Evolutionary conservation across 441 rosid species (phyloP).

Genomic region (Corymbia citriodora): DNA sequence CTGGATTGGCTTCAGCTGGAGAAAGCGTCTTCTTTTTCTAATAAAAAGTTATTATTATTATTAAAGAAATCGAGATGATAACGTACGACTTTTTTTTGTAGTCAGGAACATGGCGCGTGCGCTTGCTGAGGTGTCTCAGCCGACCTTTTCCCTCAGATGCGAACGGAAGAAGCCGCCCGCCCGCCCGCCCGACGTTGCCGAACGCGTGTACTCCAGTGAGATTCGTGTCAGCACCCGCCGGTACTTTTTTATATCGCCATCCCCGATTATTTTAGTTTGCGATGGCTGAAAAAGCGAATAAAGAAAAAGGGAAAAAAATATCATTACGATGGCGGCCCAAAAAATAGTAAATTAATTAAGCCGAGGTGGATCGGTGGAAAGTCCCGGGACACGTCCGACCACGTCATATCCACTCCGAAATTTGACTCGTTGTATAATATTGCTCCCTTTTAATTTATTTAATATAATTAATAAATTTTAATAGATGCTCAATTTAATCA

Average conservation of each 20-base stretch:
- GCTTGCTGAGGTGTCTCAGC: not conserved
- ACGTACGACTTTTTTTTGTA: not conserved
- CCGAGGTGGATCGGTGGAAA: not conserved
- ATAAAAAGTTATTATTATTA: not conserved
- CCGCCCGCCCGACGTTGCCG: not conserved
- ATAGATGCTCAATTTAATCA: too few relatives aligned
- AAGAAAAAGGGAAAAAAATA: rapidly evolving
- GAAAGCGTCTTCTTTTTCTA: not conserved
- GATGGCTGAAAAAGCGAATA: not conserved
- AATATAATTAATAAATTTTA: too few relatives aligned
- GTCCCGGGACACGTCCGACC: not conserved
- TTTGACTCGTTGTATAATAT: too few relatives aligned
- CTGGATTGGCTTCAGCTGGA: not conserved
- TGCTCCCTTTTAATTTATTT: too few relatives aligned
- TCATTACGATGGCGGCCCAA: not conserved
- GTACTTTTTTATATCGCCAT: not conserved
- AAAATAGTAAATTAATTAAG: not conserved
- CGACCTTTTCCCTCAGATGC: not conserved
- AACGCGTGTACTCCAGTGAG: conserved; percentile 6
- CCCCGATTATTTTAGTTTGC: not conserved
- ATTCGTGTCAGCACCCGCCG: conserved; percentile 6
- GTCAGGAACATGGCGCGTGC: conserved; percentile 1
- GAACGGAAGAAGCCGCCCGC: not conserved
- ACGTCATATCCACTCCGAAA: too few relatives aligned
- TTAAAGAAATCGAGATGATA: not conserved